phyloP scores from a whole-genome alignment of 805 yeast species.

The Metschnikowia lachancei region DNA sequence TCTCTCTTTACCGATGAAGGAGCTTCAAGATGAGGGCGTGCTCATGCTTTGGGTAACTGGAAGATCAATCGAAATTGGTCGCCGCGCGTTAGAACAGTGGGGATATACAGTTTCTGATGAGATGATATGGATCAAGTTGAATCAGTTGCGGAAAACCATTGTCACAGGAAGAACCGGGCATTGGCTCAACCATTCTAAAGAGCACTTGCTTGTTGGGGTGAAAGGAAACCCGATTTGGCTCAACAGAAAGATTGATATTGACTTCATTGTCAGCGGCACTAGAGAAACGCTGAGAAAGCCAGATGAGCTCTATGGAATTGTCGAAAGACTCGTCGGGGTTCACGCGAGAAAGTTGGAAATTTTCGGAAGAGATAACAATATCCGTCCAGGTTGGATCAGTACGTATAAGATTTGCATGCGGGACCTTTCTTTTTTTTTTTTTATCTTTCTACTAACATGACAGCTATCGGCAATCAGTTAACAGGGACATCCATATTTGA shows the following conservation, averaged over 20 bases:
- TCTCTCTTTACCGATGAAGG: slow-evolving; percentile 58
- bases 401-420: slow-evolving; percentile 21
- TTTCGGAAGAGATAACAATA: slow-evolving; percentile 83
- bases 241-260: slow-evolving; percentile 63
- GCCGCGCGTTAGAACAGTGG: slow-evolving; percentile 74
- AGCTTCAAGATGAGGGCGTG: slow-evolving; percentile 80
- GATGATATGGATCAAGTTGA: slow-evolving; percentile 85
- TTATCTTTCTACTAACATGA: slow-evolving; percentile 11
- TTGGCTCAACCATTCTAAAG: slow-evolving; percentile 94
- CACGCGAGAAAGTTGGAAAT: slow-evolving; percentile 79
- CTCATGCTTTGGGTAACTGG: slow-evolving; percentile 93
- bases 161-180: slow-evolving; percentile 97
- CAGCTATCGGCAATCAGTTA: slow-evolving; percentile 74
- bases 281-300: slow-evolving; percentile 91
- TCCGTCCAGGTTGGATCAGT: slow-evolving; percentile 86
- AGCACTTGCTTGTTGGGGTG: slow-evolving; percentile 79
- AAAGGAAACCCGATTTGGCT: slow-evolving; percentile 82
- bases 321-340: slow-evolving; percentile 78
- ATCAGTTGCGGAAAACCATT: slow-evolving; percentile 82
- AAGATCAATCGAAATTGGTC: slow-evolving; percentile 83
- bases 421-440: too few species aligned
- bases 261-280: slow-evolving; percentile 75
- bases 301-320: slow-evolving; percentile 80
- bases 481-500: slow-evolving; percentile 59
- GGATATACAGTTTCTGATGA: slow-evolving; percentile 80